Base-by-base conservation (phyloP, 2,329 filamentous ascomycete species). In the Talaromyces amestolkiae region DNA sequence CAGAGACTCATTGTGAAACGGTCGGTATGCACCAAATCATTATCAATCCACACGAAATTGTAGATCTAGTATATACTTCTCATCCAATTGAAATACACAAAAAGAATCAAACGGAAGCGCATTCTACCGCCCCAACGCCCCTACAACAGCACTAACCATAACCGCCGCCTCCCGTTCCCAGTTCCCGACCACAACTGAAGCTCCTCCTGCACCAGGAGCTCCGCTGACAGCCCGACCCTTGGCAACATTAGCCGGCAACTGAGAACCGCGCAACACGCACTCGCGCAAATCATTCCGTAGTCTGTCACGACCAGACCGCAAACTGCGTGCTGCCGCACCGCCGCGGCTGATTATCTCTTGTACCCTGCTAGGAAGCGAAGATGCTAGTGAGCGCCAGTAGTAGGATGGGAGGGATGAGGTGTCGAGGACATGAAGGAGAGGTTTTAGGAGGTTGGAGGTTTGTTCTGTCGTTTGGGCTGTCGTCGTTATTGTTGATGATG, bases 131-230 rank as follows among this genome's bases (percentile, higher is more conserved):
- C 74, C 77, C 54, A 86, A 69, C n/a, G 79, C 76, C n/a, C 85
- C 84, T 59, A 93, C 83, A 6, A 97, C 87, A 71, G 91, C 91
- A 61, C 91, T 90, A 49, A 96, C 91, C 94, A 98, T 97, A 58
- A 98, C 93, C 1, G 93, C 93, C 58, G 93, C 90, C 79, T 98
- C 95, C 45, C 94, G 86, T 72, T 97, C 94, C 92, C 92, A 97
- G 64, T 82, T 85, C 7, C 80, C 82, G 68, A 76, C 79, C 68
- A 80, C 80, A 13, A 79, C 79, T n/a, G 79, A 73, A 49, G 83
- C 78, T 75, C 81, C 66, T 69, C 27, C 49, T 19, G 24, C 72
- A 31, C 27, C 35, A 11, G 35, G 9, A 19, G 24, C 24, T 9
- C n/a, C 15, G 9, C 37, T 17, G 37, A n/a, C 22, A 66, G 68